Conservation (phyloP, 1,139 yeast genomes). For the Kurtzmaniella quercitrusa region DNA sequence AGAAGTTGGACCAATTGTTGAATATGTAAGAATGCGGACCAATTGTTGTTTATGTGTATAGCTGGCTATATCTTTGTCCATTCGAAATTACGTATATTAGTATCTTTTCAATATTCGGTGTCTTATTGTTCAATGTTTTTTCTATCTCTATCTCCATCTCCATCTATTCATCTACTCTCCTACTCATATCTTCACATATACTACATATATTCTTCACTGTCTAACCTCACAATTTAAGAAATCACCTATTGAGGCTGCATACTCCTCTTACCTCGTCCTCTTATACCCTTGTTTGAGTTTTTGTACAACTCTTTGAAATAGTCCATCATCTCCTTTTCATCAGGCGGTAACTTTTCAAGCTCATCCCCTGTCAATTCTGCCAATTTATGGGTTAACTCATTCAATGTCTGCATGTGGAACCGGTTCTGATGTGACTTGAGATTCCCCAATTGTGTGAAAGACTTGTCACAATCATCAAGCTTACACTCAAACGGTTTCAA, state of each 20-base stretch:
- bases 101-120: no score
- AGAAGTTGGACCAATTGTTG: no score
- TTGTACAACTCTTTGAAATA: slow-evolving; percentile 81
- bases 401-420: slow-evolving; percentile 72
- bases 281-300: slow-evolving; percentile 84
- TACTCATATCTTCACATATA: neutral
- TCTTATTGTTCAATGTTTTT: no score
- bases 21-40: no score
- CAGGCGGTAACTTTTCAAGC: slow-evolving; percentile 49
- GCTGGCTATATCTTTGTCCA: no score
- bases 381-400: slow-evolving; percentile 56
- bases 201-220: neutral
- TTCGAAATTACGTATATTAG: no score
- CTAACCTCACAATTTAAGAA: neutral
- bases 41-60: no score
- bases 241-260: neutral
- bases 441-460: slow-evolving; percentile 88
- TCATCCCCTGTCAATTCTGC: slow-evolving; percentile 51
- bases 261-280: slow-evolving; percentile 71
- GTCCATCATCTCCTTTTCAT: slow-evolving; percentile 59
- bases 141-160: no score
- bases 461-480: slow-evolving; percentile 76
- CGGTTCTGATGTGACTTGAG: slow-evolving; percentile 91
- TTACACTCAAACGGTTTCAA: slow-evolving; percentile 76
- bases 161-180: no score